phyloP scores from a whole-genome alignment of 495 filamentous ascomycete genomes.

The Cryomyces minteri region DNA sequence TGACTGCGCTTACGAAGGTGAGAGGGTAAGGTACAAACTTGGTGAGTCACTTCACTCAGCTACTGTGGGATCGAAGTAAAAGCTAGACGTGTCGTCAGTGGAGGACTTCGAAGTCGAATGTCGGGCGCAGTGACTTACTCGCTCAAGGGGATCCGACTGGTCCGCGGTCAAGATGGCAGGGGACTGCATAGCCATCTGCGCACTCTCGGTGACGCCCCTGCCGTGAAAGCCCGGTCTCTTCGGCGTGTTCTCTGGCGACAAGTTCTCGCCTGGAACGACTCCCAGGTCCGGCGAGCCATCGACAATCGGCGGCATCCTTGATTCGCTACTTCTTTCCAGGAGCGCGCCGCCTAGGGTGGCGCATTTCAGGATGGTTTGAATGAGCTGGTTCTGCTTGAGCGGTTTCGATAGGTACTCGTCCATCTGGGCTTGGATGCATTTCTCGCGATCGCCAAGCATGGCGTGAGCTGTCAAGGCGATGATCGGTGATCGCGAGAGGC shows the following conservation, averaged over 20 bases:
- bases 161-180: conserved; percentile 40
- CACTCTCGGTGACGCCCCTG: conserved; percentile 46
- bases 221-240: not conserved
- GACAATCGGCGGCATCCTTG: conserved; percentile 4
- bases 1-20: no score
- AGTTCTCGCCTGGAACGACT: not conserved
- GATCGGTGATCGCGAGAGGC: conserved; percentile 72
- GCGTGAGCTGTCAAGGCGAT: conserved; percentile 96
- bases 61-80: no score
- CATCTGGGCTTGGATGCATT: conserved; percentile 97
- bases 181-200: conserved; percentile 38
- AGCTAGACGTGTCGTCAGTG: no score
- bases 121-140: conserved; percentile 33
- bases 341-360: conserved; percentile 74
- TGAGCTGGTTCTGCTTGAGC: conserved; percentile 92
- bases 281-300: not conserved
- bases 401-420: conserved; percentile 98
- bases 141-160: conserved; percentile 49
- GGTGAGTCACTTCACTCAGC: no score
- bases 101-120: no score
- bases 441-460: conserved; percentile 97
- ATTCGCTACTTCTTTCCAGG: conserved; percentile 33
- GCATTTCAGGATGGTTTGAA: conserved; percentile 88
- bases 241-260: not conserved
- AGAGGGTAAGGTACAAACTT: no score